Percentiles rank a stretch among this genome's conserved stretches.
Evolutionary conservation across 2,329 filamentous ascomycete genomes (phyloP).

Genomic region (Xylariales sp.): DNA sequence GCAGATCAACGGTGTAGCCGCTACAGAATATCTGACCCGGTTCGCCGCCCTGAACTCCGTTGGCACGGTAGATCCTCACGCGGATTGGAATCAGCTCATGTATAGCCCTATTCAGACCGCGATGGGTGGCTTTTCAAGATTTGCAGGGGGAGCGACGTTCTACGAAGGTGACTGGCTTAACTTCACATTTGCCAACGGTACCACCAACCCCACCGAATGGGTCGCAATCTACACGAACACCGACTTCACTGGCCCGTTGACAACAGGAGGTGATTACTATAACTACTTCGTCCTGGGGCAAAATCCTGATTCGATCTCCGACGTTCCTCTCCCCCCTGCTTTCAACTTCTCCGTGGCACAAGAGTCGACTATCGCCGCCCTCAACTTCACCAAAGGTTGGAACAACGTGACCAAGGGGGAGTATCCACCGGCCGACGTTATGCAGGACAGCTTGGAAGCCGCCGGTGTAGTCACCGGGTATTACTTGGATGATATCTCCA

Average conservation of each 20-base stretch:
- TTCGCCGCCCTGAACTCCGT: conserved; percentile 28
- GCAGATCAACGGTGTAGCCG: conserved; percentile 27
- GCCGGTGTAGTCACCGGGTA: conserved; percentile 16
- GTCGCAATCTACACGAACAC: conserved; percentile 13
- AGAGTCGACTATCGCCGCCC: neutral
- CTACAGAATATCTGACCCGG: conserved; percentile 20
- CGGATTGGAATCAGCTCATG: conserved; percentile 37
- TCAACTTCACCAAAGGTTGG: neutral
- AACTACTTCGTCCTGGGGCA: conserved; percentile 35
- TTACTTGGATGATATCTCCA: conserved; percentile 17
- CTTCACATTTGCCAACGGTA: conserved; percentile 24
- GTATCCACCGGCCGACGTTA: conserved; percentile 13
- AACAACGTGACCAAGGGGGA: conserved; percentile 10
- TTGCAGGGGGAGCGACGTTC: conserved; percentile 25
- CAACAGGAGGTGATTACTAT: conserved; percentile 37
- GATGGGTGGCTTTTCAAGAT: conserved; percentile 23
- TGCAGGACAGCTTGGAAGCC: conserved; percentile 11
- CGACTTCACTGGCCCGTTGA: conserved; percentile 23
- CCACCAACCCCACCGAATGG: conserved; percentile 11
- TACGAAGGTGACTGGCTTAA: conserved; percentile 29
- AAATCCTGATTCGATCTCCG: conserved; percentile 13
- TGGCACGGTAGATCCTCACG: conserved; percentile 33
- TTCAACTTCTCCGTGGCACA: neutral
- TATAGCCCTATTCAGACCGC: conserved; percentile 21
- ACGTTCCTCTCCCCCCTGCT: neutral